A percentile compares a stretch with the other conserved stretches of the same genome.
Conservation (phyloP, 1,284 basidiomycete genomes). For the Pseudozyma pruni region DNA sequence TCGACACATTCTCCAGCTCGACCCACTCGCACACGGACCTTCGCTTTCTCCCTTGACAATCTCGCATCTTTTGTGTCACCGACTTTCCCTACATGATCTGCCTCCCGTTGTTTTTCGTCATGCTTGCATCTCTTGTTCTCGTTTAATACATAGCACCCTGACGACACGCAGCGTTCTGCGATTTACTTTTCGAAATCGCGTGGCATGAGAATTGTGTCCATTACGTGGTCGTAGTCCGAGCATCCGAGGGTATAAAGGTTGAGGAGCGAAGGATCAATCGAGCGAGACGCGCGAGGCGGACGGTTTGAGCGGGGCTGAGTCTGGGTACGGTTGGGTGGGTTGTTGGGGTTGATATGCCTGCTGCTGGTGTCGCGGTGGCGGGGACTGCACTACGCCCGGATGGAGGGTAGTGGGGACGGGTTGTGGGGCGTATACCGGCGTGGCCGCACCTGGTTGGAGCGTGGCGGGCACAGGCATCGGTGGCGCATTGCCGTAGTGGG, state of each 20-base stretch:
- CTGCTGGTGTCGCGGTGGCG: neutral
- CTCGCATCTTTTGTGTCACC: no score
- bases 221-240: no score
- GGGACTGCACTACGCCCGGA: neutral
- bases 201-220: no score
- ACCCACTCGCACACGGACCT: neutral
- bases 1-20: neutral
- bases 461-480: neutral
- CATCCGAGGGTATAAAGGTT: no score
- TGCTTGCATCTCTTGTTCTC: neutral
- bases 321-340: neutral
- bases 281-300: constrained; percentile 4
- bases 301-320: neutral
- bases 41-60: neutral
- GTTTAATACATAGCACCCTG: neutral
- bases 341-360: neutral
- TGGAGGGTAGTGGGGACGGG: no score
- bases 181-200: no score
- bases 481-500: no score
- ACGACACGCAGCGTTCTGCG: no score
- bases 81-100: no score
- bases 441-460: neutral
- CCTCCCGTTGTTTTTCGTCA: neutral
- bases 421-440: no score
- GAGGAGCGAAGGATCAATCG: neutral